Evolutionary conservation across 192 early-diverging fungal genomes (phyloP).

Genomic region (Chytriomyces confervae): DNA sequence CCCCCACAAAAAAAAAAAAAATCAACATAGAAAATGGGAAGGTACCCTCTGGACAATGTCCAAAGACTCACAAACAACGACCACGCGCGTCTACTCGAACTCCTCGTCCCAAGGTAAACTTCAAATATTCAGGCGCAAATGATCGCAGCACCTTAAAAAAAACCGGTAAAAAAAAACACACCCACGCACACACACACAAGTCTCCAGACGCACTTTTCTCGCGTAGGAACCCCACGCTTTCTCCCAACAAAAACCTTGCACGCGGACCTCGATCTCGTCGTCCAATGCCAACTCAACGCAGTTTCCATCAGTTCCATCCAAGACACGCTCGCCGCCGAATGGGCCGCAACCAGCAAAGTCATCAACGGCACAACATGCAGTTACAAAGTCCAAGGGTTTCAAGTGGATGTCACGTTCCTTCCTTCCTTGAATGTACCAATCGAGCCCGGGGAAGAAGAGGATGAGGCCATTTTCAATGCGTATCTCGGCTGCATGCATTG

Average conservation of each 20-base stretch:
- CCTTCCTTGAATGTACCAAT: background rate
- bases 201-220: background rate
- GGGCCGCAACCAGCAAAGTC: background rate
- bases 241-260: background rate
- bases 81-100: too few species aligned
- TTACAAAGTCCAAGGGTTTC: background rate
- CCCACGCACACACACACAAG: too few species aligned
- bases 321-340: background rate
- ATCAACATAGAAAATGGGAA: too few species aligned
- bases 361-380: background rate
- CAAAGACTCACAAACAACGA: too few species aligned
- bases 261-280: background rate
- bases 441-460: background rate
- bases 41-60: too few species aligned
- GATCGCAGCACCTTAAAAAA: too few species aligned
- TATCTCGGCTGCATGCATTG: background rate
- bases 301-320: background rate
- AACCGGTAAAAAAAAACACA: too few species aligned
- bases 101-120: too few species aligned
- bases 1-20: too few species aligned
- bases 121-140: too few species aligned
- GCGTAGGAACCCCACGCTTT: background rate
- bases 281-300: background rate
- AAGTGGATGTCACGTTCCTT: background rate
- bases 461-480: background rate